Base-by-base conservation (phyloP, 2,329 filamentous ascomycete genomes). In the Claviceps sp. region DNA sequence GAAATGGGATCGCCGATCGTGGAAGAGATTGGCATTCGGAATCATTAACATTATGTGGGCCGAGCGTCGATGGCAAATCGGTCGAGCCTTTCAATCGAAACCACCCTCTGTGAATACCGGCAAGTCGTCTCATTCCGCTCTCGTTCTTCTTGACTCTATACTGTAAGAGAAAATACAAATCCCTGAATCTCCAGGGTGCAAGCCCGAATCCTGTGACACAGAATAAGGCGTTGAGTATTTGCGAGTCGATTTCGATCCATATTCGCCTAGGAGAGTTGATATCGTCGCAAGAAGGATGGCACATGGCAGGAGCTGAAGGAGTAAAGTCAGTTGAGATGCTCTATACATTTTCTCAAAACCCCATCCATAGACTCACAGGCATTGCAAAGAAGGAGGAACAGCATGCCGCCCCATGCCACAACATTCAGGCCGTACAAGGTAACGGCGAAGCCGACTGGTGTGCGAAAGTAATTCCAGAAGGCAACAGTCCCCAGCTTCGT, bases 391-490 rank as follows among this genome's bases (percentile, higher is more conserved):
- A 95, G 73, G 18, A 95, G 72, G 68, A 95, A 94, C 37, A 95
- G 75, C 89, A 95, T 95, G 53, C 85, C 88, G 49, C 89, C 89
- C 89, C 89, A 95, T 0, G 86, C 89, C 9, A 95, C 79, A 20
- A 95, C 78, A 57, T 91, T 90, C 53, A 93, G 75, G 13, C 84
- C 81, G 66, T 94, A 95, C 5, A 95, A 65, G 2, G 82, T 85
- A 42, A 91, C 78, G 51, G 87, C 70, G 63, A 93, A 89, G 2
- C 89, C 88, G 51, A 86, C 67, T 0, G 85, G 85, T 0, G 87
- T 94, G 40, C 78, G 70, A 59, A 85, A 79, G 70, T 88, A 95
- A 50, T 79, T 76, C 79, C 81, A 84, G 62, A 86, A 87, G 0
- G 78, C 75, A 30, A 74, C 70, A 13, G 82, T 61, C 1, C 76